A percentile compares a stretch with the other conserved stretches of the same genome.
Conservation (phyloP, 768 basidiomycete genomes). For the Vararia minispora region DNA sequence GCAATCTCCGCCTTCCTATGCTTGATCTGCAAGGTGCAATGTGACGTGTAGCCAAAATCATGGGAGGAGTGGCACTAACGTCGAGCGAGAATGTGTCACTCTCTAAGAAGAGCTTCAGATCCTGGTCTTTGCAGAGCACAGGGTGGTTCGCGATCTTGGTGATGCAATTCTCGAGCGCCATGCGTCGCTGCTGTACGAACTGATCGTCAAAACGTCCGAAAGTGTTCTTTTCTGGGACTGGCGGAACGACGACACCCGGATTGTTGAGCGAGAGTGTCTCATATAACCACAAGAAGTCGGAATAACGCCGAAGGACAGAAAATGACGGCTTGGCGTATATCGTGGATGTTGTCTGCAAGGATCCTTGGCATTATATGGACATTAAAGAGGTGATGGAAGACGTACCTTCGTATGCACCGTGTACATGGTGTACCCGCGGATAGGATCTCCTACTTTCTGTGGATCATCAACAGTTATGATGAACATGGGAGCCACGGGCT, state of each 20-base stretch:
- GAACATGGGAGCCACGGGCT: slow-evolving; percentile 44
- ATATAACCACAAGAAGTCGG: slow-evolving; percentile 95
- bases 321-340: slow-evolving; percentile 74
- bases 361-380: neutral
- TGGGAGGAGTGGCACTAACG: slow-evolving; percentile 34
- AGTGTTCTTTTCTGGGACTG: slow-evolving; percentile 89
- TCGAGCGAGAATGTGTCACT: slow-evolving; percentile 87
- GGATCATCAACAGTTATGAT: slow-evolving; percentile 92
- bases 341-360: slow-evolving; percentile 67
- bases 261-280: slow-evolving; percentile 83
- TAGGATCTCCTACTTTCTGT: slow-evolving; percentile 93
- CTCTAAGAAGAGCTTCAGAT: slow-evolving; percentile 85
- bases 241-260: slow-evolving; percentile 94
- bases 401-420: slow-evolving; percentile 84
- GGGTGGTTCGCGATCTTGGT: slow-evolving; percentile 92
- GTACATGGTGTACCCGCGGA: slow-evolving; percentile 90
- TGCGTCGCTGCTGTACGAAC: slow-evolving; percentile 79
- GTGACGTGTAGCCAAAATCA: neutral
- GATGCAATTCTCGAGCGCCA: slow-evolving; percentile 81
- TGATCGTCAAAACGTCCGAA: slow-evolving; percentile 90
- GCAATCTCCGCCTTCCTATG: slow-evolving; percentile 71
- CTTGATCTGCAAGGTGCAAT: slow-evolving; percentile 52
- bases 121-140: slow-evolving; percentile 76
- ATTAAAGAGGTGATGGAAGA: slow-evolving; percentile 1
- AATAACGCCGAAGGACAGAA: slow-evolving; percentile 93